Percentiles rank a stretch among this genome's conserved stretches.
These are phyloP conservation scores for Odontarrhena argentea DNA, from an alignment of 345 rosid genomes.

Conservation along the genomic window DNA sequence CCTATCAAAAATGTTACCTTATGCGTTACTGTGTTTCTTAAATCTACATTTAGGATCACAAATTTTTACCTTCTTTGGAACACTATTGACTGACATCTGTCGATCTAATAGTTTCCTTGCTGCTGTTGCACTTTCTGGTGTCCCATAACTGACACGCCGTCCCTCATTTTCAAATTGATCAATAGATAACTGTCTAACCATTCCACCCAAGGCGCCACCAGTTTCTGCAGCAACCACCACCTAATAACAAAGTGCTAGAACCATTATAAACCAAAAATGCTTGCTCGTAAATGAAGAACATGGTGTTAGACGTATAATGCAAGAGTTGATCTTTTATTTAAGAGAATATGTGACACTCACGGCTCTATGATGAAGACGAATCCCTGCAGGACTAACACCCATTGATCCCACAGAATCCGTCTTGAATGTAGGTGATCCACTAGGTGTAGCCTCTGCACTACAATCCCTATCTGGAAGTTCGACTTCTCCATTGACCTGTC, in stretches of 20 bases:
- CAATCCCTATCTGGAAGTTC: slow-evolving; percentile 82
- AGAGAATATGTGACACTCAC: slow-evolving; percentile 49
- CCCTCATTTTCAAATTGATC: slow-evolving; percentile 96
- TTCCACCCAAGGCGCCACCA: slow-evolving; percentile 88
- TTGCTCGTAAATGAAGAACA: slow-evolving; percentile 26
- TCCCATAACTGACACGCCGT: slow-evolving; percentile 84
- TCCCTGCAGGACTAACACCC: slow-evolving; percentile 60
- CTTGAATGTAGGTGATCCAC: slow-evolving; percentile 68
- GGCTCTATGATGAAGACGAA: slow-evolving; percentile 86
- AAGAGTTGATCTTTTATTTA: slow-evolving; percentile 2
- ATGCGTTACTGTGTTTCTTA: slow-evolving; percentile 3
- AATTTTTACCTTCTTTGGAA: slow-evolving; percentile 74
- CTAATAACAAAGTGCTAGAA: slow-evolving; percentile 44
- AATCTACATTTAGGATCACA: slow-evolving; percentile 22
- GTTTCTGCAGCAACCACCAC: slow-evolving; percentile 93
- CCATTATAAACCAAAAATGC: slow-evolving; percentile 25
- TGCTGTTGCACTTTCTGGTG: slow-evolving; percentile 84
- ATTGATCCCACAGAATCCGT: slow-evolving; percentile 67
- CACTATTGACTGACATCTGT: slow-evolving; percentile 87
- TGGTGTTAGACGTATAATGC: slow-evolving; percentile 17
- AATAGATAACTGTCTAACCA: slow-evolving; percentile 88
- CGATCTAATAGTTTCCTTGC: slow-evolving; percentile 91
- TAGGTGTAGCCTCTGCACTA: slow-evolving; percentile 81
- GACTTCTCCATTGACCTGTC: slow-evolving; percentile 83
- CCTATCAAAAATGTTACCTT: slow-evolving; percentile 11